These are phyloP conservation scores for Suaeda aralocaspica DNA, from an alignment of 148 eudicot species.

Conservation along the genomic window DNA sequence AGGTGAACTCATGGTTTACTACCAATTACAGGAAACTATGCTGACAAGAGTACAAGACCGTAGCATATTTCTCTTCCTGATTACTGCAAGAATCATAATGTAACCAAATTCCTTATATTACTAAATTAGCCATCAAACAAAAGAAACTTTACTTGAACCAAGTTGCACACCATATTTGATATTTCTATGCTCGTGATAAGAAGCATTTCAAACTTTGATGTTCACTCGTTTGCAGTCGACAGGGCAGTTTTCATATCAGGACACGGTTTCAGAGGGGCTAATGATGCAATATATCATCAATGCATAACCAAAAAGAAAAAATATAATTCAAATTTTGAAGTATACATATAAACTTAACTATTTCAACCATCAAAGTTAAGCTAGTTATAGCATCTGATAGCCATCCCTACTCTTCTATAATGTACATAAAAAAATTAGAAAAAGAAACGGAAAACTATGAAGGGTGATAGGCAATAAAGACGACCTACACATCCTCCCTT, in stretches of 20 bases:
- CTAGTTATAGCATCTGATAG: constrained; percentile 4
- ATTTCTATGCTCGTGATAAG: no score
- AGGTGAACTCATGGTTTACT: no score
- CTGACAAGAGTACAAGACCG: no score
- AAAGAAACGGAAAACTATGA: not conserved
- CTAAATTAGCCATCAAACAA: no score
- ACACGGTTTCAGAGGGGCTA: not conserved
- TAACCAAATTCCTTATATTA: no score
- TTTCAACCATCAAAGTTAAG: constrained; percentile 12
- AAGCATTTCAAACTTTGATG: not conserved
- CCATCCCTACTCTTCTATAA: not conserved
- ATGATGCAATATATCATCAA: no score
- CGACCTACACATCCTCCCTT: constrained; percentile 10
- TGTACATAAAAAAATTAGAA: not conserved
- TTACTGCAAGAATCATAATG: no score
- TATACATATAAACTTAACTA: not conserved
- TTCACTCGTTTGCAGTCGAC: not conserved
- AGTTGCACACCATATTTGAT: no score
- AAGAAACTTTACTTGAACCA: no score
- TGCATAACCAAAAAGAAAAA: not conserved
- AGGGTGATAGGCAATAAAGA: not conserved
- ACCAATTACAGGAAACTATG: no score
- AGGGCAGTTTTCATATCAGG: not conserved
- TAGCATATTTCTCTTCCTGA: no score
- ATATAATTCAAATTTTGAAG: not conserved